These are phyloP conservation scores for Corrigiola litoralis DNA, from an alignment of 179 eudicot genomes.

Conservation along the genomic window DNA sequence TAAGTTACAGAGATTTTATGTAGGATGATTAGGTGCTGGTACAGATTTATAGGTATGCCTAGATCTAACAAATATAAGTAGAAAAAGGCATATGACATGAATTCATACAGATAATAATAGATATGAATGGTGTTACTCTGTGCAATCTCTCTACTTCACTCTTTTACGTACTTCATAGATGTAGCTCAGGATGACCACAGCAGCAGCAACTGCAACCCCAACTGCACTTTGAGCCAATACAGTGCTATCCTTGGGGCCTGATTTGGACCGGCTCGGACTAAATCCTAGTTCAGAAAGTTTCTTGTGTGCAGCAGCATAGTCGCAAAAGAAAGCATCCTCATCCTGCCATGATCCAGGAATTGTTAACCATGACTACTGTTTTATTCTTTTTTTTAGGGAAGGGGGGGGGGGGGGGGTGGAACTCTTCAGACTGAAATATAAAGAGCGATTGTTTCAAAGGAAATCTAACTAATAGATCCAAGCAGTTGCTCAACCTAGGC, in stretches of 20 bases:
- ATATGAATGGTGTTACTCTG: constrained; percentile 14
- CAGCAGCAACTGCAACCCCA: constrained; percentile 75
- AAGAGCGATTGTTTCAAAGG: too few relatives aligned
- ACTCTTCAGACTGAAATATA: too few relatives aligned
- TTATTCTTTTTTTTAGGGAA: too few relatives aligned
- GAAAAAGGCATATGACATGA: neutral
- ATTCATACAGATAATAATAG: neutral
- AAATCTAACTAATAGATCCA: too few relatives aligned
- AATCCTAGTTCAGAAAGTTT: constrained; percentile 89
- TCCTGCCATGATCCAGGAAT: constrained; percentile 44
- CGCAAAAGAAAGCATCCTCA: constrained; percentile 86
- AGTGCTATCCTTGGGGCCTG: constrained; percentile 40
- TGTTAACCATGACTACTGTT: neutral
- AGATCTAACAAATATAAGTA: constrained; percentile 10
- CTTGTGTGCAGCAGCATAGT: constrained; percentile 87
- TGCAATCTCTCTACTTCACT: constrained; percentile 27
- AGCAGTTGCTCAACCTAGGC: too few relatives aligned
- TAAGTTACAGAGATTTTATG: constrained; percentile 8
- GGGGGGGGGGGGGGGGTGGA: too few relatives aligned
- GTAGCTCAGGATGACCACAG: constrained; percentile 73
- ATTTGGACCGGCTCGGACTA: constrained; percentile 40
- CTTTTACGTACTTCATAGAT: constrained; percentile 67
- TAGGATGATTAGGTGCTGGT: constrained; percentile 9
- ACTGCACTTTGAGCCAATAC: constrained; percentile 73
- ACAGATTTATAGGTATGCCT: neutral